phyloP scores from a whole-genome alignment of 305 asterid genomes.

The Galium porrigens region DNA sequence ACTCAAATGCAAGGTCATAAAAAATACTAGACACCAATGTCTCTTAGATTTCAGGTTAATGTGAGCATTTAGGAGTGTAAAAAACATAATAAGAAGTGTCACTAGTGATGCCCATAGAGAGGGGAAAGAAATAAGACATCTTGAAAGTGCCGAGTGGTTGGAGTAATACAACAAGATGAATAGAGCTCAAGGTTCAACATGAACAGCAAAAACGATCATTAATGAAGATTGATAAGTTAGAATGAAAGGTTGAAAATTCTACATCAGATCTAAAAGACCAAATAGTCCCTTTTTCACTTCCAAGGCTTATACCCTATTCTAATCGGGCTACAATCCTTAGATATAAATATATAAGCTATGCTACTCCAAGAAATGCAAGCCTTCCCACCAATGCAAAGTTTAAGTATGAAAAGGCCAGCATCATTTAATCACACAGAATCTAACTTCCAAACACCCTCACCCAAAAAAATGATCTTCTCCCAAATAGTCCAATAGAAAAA shows the following conservation, averaged over 20 bases:
- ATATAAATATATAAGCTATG: no score
- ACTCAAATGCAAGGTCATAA: background rate
- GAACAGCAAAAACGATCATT: background rate
- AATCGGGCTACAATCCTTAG: background rate
- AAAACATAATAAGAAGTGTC: background rate
- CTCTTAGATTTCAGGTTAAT: background rate
- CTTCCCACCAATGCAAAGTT: background rate
- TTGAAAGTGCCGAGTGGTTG: background rate
- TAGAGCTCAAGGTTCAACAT: background rate
- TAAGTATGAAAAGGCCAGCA: background rate
- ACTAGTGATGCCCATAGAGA: background rate
- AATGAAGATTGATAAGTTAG: background rate
- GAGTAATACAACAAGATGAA: background rate
- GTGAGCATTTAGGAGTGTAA: background rate
- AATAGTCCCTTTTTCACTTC: background rate
- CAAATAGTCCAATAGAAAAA: background rate
- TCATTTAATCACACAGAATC: background rate
- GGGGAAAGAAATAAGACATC: background rate
- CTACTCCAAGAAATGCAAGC: background rate
- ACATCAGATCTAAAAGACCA: no score
- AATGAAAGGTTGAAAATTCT: background rate
- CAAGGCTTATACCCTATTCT: background rate
- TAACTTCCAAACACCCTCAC: background rate
- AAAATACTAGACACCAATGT: background rate
- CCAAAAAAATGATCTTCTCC: background rate